Conservation (phyloP, 2,329 filamentous ascomycete genomes). For the Didymella glomerata region DNA sequence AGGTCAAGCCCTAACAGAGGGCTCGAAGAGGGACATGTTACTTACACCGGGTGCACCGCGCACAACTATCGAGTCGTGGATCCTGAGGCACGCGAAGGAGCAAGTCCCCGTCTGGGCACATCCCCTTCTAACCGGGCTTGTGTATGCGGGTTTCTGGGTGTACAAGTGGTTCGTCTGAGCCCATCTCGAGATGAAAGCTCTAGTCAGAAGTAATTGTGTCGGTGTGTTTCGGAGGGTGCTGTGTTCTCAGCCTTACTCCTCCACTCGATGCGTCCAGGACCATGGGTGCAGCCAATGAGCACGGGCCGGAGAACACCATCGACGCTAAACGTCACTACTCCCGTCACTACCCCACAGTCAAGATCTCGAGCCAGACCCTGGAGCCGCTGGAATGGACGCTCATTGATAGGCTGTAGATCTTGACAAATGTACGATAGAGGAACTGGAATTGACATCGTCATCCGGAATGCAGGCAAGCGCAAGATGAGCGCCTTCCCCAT, state of each 20-base stretch:
- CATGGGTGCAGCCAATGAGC: constrained; percentile 1
- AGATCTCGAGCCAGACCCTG: background rate
- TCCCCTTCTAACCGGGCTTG: constrained; percentile 22
- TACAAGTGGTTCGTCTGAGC: constrained; percentile 30
- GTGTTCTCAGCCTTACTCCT: background rate
- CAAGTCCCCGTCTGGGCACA: constrained; percentile 29
- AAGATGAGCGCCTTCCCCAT: background rate
- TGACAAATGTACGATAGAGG: constrained; percentile 13
- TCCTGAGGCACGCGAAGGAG: constrained; percentile 26
- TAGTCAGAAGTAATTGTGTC: background rate
- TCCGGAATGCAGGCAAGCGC: background rate
- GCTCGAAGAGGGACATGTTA: constrained; percentile 59
- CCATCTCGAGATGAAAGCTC: background rate
- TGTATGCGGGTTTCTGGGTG: constrained; percentile 31
- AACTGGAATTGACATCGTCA: constrained; percentile 1
- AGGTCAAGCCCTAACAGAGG: constrained; percentile 52
- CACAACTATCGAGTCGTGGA: constrained; percentile 51
- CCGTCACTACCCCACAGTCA: constrained; percentile 3
- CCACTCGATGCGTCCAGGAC: background rate
- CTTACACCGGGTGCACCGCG: constrained; percentile 59
- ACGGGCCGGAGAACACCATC: background rate
- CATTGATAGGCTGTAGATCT: constrained; percentile 6
- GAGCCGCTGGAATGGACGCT: background rate
- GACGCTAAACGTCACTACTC: constrained; percentile 1
- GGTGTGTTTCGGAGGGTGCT: background rate